These are phyloP conservation scores for Aquilaria agallochum DNA, from an alignment of 441 rosid species.

Conservation along the genomic window DNA sequence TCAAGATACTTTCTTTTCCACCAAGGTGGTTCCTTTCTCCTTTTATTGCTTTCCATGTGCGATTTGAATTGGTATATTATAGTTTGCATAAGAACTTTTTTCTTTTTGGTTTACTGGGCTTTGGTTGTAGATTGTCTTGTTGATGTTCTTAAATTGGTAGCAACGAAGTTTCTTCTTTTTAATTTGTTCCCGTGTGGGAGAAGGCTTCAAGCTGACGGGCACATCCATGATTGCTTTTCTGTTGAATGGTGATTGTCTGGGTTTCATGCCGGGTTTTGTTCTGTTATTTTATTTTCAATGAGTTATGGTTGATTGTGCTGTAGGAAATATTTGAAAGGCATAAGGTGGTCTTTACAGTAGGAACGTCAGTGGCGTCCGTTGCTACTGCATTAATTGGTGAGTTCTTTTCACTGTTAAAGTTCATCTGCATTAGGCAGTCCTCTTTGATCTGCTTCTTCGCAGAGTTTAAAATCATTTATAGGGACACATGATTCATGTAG, in stretches of 20 bases:
- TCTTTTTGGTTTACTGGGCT: neutral
- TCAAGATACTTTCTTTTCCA: slow-evolving; percentile 72
- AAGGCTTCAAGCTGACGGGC: neutral
- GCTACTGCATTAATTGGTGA: slow-evolving; percentile 88
- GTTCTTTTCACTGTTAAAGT: slow-evolving; percentile 12
- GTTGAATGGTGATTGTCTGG: neutral
- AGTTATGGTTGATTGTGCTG: slow-evolving; percentile 8
- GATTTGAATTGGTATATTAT: neutral
- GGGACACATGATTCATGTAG: no score
- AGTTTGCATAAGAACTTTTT: neutral
- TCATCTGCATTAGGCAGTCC: neutral
- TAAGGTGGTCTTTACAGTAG: slow-evolving; percentile 77
- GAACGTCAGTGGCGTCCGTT: slow-evolving; percentile 90
- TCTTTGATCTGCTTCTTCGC: neutral
- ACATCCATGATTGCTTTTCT: neutral
- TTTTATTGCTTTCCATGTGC: neutral
- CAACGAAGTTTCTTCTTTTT: neutral
- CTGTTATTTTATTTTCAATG: slow-evolving; percentile 6
- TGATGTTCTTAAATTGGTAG: neutral
- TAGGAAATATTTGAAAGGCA: slow-evolving; percentile 86
- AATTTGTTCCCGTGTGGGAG: neutral
- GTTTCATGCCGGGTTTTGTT: slow-evolving; percentile 10
- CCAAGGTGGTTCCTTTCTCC: slow-evolving; percentile 40
- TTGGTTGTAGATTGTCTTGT: neutral
- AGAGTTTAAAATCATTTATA: neutral